These are phyloP conservation scores for Dictyophora rubrovolvata DNA, from an alignment of 768 basidiomycete species.

Conservation along the genomic window DNA sequence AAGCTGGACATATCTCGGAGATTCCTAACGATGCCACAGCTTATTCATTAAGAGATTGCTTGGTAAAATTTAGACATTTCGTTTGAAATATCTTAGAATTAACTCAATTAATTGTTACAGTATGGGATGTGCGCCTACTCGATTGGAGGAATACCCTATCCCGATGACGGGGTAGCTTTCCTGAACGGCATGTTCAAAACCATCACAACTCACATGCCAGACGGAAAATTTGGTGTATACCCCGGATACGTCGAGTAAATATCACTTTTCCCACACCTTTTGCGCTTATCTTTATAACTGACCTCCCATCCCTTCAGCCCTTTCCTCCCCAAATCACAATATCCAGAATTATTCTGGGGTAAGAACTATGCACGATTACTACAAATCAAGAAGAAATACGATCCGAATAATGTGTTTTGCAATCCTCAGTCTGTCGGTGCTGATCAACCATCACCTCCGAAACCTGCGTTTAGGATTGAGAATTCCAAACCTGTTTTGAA, in stretches of 20 bases:
- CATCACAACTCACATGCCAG: not conserved
- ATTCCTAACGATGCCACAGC: not conserved
- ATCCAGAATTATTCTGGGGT: constrained; percentile 21
- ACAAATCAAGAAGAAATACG: constrained; percentile 23
- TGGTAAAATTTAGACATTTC: not conserved
- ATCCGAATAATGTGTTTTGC: not conserved
- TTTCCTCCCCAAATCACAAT: not conserved
- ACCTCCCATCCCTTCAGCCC: not conserved
- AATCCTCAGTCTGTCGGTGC: not conserved
- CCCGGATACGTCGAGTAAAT: not conserved
- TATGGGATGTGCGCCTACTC: constrained; percentile 2
- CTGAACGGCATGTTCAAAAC: not conserved
- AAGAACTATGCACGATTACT: constrained; percentile 23
- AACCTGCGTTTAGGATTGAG: not conserved
- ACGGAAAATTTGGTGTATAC: constrained; percentile 3
- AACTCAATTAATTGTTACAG: not conserved
- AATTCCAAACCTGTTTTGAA: not conserved
- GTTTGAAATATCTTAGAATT: not conserved
- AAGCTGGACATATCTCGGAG: not conserved
- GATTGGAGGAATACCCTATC: not conserved
- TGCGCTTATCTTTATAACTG: not conserved
- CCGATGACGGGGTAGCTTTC: not conserved
- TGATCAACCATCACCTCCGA: not conserved
- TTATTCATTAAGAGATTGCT: not conserved
- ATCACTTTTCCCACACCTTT: too few relatives aligned